These are phyloP conservation scores for Harrya chromipes DNA, from an alignment of 768 basidiomycete genomes.

Conservation along the genomic window DNA sequence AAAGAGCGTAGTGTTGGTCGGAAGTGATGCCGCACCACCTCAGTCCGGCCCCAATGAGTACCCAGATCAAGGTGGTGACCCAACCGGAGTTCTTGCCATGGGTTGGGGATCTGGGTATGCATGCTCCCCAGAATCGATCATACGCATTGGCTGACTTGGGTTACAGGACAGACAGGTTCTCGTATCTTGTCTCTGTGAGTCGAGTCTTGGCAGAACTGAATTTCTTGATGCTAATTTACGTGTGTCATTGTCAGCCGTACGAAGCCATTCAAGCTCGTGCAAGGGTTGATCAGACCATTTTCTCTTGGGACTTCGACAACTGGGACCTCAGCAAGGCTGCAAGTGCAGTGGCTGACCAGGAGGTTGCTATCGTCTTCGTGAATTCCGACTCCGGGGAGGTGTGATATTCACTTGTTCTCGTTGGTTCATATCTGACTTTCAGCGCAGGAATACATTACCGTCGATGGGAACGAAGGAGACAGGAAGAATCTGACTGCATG, in stretches of 20 bases:
- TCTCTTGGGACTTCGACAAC: slow-evolving; percentile 70
- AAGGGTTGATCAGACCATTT: slow-evolving; percentile 56
- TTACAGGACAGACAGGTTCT: slow-evolving; percentile 62
- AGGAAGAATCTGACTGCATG: slow-evolving; percentile 42
- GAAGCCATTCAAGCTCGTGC: slow-evolving; percentile 79
- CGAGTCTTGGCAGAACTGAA: not conserved
- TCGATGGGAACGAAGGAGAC: slow-evolving; percentile 49
- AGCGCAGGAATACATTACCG: slow-evolving; percentile 46
- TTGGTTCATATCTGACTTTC: not conserved
- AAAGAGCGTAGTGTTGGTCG: slow-evolving; percentile 57
- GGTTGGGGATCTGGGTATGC: slow-evolving; percentile 84
- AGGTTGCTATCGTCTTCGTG: slow-evolving; percentile 77
- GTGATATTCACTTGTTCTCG: not conserved
- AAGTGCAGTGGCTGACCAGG: slow-evolving; percentile 45
- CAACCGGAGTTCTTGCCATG: slow-evolving; percentile 77
- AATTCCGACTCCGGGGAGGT: slow-evolving; percentile 82
- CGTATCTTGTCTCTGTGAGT: slow-evolving; percentile 73
- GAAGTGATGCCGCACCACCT: slow-evolving; percentile 64
- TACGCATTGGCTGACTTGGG: not conserved
- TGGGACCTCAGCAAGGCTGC: slow-evolving; percentile 55
- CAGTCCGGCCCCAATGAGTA: slow-evolving; percentile 69
- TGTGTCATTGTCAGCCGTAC: slow-evolving; percentile 48
- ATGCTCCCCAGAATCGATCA: not conserved
- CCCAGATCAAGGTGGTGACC: slow-evolving; percentile 53
- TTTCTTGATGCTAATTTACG: not conserved